Conservation (phyloP, 2,329 filamentous ascomycete species). For the Mycosphaerella sp. region DNA sequence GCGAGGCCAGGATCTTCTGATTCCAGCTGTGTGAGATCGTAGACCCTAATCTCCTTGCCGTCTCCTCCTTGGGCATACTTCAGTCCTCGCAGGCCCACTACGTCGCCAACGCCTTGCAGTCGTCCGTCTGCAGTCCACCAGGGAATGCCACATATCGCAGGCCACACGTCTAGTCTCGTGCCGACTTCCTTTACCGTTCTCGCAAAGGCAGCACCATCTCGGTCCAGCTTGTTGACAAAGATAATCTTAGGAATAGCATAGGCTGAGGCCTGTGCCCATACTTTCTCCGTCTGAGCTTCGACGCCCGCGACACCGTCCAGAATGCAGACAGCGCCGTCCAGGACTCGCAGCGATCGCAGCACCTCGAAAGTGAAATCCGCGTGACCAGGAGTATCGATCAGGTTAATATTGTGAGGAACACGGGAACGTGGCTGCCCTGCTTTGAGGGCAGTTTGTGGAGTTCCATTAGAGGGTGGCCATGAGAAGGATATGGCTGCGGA, state of each 20-base stretch:
- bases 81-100: slow-evolving; percentile 67
- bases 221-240: slow-evolving; percentile 80
- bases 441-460: slow-evolving; percentile 26
- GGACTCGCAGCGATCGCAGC: slow-evolving; percentile 75
- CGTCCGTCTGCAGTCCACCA: slow-evolving; percentile 75
- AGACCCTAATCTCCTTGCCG: slow-evolving; percentile 51
- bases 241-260: slow-evolving; percentile 79
- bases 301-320: slow-evolving; percentile 89
- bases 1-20: slow-evolving; percentile 47
- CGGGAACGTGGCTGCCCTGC: slow-evolving; percentile 43
- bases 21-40: slow-evolving; percentile 50
- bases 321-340: slow-evolving; percentile 89
- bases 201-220: slow-evolving; percentile 74
- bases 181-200: slow-evolving; percentile 82
- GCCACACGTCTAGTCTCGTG: slow-evolving; percentile 71
- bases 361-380: slow-evolving; percentile 98
- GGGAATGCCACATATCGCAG: slow-evolving; percentile 87
- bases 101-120: slow-evolving; percentile 79
- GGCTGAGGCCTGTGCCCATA: slow-evolving; percentile 83
- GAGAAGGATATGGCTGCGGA: slow-evolving; percentile 93
- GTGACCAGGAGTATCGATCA: slow-evolving; percentile 95
- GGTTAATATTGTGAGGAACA: slow-evolving; percentile 66
- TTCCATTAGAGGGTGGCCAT: slow-evolving; percentile 62
- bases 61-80: slow-evolving; percentile 64
- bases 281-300: slow-evolving; percentile 93